phyloP scores from a whole-genome alignment of 2,329 filamentous ascomycete species.

The Didymella lethalis region DNA sequence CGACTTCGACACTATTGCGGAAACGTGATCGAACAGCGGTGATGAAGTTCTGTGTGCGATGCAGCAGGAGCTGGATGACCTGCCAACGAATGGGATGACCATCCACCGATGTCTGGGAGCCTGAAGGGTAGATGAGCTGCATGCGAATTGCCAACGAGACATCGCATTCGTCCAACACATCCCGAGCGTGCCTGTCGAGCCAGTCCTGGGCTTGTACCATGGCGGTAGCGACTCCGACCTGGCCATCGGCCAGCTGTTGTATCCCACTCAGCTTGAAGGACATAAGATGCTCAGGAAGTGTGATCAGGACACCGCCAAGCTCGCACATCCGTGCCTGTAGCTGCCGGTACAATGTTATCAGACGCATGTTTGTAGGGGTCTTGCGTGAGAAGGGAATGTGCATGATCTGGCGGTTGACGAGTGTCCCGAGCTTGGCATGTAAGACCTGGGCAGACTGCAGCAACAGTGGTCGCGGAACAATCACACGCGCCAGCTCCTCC shows the following conservation, averaged over 20 bases:
- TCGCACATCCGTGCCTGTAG: constrained; percentile 55
- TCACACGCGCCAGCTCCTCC: constrained; percentile 58
- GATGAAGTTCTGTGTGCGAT: constrained; percentile 37
- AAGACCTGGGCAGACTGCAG: constrained; percentile 66
- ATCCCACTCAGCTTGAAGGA: constrained; percentile 70
- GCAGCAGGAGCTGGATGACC: constrained; percentile 47
- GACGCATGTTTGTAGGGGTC: constrained; percentile 47
- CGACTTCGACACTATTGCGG: constrained; percentile 60
- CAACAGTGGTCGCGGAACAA: constrained; percentile 65
- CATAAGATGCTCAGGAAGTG: constrained; percentile 69
- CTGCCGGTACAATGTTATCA: constrained; percentile 45
- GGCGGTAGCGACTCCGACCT: constrained; percentile 50
- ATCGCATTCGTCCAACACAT: constrained; percentile 70
- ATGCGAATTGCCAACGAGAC: constrained; percentile 54
- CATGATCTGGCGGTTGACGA: constrained; percentile 62
- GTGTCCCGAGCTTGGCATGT: constrained; percentile 62
- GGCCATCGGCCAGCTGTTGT: constrained; percentile 62
- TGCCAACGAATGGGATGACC: constrained; percentile 53
- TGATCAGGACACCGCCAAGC: constrained; percentile 63
- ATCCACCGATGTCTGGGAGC: constrained; percentile 52
- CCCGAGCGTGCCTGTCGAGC: constrained; percentile 60
- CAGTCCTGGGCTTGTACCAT: constrained; percentile 64
- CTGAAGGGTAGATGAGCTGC: constrained; percentile 57
- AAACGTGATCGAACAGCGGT: constrained; percentile 50
- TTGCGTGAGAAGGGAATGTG: constrained; percentile 67